Evolutionary conservation across 768 basidiomycete species (phyloP).

Genomic region (Naganishia randhawae): DNA sequence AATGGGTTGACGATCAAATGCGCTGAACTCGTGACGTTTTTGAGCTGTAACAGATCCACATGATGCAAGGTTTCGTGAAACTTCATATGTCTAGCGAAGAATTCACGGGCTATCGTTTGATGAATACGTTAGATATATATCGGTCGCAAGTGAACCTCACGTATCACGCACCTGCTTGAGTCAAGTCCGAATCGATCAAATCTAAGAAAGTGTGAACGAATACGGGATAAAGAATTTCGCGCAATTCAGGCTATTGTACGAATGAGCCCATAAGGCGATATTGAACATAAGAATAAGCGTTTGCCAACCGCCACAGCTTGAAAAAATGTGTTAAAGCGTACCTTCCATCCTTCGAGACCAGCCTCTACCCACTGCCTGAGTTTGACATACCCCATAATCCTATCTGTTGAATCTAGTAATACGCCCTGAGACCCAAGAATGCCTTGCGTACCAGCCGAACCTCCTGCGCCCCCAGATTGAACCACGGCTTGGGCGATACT

Average conservation of each 20-base stretch:
- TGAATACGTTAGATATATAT: neutral
- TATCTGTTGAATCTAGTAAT: conserved; percentile 47
- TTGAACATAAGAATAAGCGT: neutral
- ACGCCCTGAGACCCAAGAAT: conserved; percentile 27
- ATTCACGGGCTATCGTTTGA: conserved; percentile 61
- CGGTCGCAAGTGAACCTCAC: neutral
- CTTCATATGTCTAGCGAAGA: conserved; percentile 67
- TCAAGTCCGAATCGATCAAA: conserved; percentile 81
- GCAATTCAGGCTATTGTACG: conserved; percentile 73
- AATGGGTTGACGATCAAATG: conserved; percentile 80
- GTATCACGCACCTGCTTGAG: conserved; percentile 69
- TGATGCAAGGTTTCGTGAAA: conserved; percentile 66
- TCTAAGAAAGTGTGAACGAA: conserved; percentile 97
- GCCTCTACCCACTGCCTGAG: conserved; percentile 49
- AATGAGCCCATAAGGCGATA: neutral
- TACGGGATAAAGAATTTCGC: conserved; percentile 88
- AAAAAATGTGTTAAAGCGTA: conserved; percentile 23
- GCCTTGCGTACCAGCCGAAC: neutral
- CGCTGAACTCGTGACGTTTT: conserved; percentile 71
- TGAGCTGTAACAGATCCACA: conserved; percentile 69
- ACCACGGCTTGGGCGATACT: conserved; percentile 25
- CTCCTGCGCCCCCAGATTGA: conserved; percentile 24
- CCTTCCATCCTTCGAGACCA: conserved; percentile 51
- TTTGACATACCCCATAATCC: conserved; percentile 46
- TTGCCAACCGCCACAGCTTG: neutral